These are phyloP conservation scores for Mycena haematopus DNA, from an alignment of 768 basidiomycete genomes.

Conservation along the genomic window DNA sequence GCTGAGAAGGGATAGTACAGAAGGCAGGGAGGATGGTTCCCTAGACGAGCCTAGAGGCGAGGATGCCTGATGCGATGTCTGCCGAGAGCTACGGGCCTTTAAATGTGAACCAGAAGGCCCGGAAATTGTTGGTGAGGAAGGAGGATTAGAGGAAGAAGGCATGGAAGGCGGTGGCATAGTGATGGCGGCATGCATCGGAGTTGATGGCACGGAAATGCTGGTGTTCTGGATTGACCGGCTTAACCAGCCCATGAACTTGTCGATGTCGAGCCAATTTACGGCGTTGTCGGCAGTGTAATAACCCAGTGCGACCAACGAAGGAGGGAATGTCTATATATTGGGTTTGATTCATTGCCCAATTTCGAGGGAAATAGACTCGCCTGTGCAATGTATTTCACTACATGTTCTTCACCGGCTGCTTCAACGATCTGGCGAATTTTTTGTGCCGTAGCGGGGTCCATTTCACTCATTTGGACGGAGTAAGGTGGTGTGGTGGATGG, in stretches of 20 bases:
- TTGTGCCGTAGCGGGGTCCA: no score
- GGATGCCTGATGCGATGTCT: background rate
- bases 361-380: background rate
- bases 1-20: no score
- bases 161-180: slow-evolving; percentile 1
- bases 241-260: slow-evolving; percentile 16
- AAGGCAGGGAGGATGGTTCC: no score
- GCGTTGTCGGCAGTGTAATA: slow-evolving; percentile 9
- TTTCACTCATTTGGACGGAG: no score
- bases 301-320: slow-evolving; percentile 1
- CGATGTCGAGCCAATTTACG: slow-evolving; percentile 12
- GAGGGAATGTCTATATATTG: slow-evolving; percentile 6
- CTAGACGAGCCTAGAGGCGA: background rate
- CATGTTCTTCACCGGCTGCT: slow-evolving; percentile 5
- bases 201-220: slow-evolving; percentile 1
- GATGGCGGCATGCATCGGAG: background rate
- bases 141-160: background rate
- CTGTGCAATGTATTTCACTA: slow-evolving; percentile 3
- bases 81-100: background rate
- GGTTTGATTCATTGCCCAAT: background rate
- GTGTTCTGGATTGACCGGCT: background rate
- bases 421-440: no score
- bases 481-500: no score
- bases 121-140: background rate
- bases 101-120: background rate